Evolutionary conservation across 495 filamentous ascomycete species (phyloP), one percentile per base, ranked within the genome.

Genomic region (Pseudotulostoma volvatum): DNA sequence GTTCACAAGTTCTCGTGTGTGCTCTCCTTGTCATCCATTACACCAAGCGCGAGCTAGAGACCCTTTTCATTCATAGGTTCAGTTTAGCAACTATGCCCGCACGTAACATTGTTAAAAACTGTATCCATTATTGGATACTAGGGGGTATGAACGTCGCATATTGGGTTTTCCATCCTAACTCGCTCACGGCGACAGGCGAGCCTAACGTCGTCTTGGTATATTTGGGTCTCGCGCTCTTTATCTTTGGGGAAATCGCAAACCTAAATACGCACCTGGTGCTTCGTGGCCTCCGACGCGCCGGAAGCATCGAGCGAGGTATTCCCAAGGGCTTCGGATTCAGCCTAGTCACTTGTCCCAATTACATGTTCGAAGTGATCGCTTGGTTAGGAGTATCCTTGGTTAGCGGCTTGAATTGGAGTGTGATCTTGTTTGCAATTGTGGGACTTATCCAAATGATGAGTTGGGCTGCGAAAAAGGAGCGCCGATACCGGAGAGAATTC

Each of bases 381-480:
- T 97, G 90, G 90, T 37, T 79, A 13, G 85, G 83, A 32, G 65
- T 96, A 11, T 66, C 61, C 54, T 59, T 87, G 33, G 53, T 92
- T 16, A 81, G 78, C 44, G 74, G 70, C 37, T 69, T 83, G 57
- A 92, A 77, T 59, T 78, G 71, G 65, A 74, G 75, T 39, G 77
- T 82, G 1, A 56, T 74, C 7, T 33, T 92, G 15, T 96, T 95
- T 53, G 67, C 77, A 33, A 50, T 61, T 18, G 64, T 80, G 19
- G 81, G 80, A 14, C 66, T 64, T 4, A 59, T 56, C 35, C 80
- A 81, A 63, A 96, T 97, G 90, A 68, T 68, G 36, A 52, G 55
- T 37, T 97, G 90, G 90, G 92, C 79, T 7, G 66, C 66, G 59
- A 92, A 86, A 74, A 95, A 94, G 72, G 90, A 97, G 73, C 69